phyloP scores from a whole-genome alignment of 768 basidiomycete species.

The Lactifluus subvellereus region DNA sequence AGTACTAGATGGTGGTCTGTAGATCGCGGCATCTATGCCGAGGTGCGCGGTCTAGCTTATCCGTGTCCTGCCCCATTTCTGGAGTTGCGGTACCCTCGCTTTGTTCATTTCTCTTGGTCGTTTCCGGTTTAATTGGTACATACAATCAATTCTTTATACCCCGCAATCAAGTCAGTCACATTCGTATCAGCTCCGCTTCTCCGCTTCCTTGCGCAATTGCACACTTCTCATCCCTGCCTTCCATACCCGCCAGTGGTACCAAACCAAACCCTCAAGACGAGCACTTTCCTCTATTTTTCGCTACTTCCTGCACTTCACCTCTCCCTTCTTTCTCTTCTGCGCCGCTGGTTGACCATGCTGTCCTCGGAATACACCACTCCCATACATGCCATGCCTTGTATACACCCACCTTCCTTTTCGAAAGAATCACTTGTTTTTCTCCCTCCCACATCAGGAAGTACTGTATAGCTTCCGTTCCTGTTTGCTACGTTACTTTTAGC shows the following conservation, averaged over 20 bases:
- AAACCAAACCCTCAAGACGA: background rate
- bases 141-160: slow-evolving; percentile 26
- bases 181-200: slow-evolving; percentile 20
- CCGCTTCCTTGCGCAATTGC: slow-evolving; percentile 14
- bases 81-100: slow-evolving; percentile 13
- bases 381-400: slow-evolving; percentile 11
- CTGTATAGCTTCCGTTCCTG: background rate
- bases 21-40: slow-evolving; percentile 24
- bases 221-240: slow-evolving; percentile 2
- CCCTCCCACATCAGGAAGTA: background rate
- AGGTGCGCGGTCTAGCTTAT: background rate
- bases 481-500: slow-evolving; percentile 3
- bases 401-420: slow-evolving; percentile 12
- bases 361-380: slow-evolving; percentile 9
- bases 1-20: slow-evolving; percentile 81
- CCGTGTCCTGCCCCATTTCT: background rate
- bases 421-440: background rate
- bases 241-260: slow-evolving; percentile 9
- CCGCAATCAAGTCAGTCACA: slow-evolving; percentile 26
- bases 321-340: background rate
- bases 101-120: slow-evolving; percentile 20
- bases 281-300: background rate
- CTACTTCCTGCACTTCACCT: background rate
- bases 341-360: slow-evolving; percentile 13
- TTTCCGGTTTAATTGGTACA: slow-evolving; percentile 26